A percentile compares a stretch with the other conserved stretches of the same genome.
Conservation (phyloP, 2,329 filamentous ascomycete genomes). For the Fusarium sp. region DNA sequence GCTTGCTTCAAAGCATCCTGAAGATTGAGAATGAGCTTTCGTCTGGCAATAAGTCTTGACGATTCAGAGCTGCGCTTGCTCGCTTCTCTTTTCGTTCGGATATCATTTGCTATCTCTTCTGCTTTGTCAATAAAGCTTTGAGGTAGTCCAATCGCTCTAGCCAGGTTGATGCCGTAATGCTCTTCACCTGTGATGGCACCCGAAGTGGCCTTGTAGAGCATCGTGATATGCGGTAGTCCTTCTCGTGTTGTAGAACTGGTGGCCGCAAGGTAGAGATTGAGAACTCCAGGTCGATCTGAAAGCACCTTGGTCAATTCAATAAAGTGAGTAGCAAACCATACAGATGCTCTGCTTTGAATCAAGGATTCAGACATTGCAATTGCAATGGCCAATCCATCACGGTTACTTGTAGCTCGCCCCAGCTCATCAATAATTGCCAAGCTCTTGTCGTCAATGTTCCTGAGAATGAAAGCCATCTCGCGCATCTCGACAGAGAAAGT, state of each 20-base stretch:
- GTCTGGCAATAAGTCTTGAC: constrained; percentile 68
- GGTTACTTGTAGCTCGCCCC: constrained; percentile 87
- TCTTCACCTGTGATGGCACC: constrained; percentile 73
- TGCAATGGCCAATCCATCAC: constrained; percentile 89
- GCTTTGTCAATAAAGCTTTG: constrained; percentile 74
- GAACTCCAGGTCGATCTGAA: constrained; percentile 78
- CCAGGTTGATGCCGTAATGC: constrained; percentile 87
- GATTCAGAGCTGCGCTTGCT: constrained; percentile 69
- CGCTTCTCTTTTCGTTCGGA: constrained; percentile 68
- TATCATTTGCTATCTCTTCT: constrained; percentile 69
- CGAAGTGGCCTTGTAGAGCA: constrained; percentile 85
- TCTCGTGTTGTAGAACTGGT: constrained; percentile 65
- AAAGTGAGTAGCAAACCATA: constrained; percentile 97
- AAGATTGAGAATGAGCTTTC: constrained; percentile 79
- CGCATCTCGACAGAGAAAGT: constrained; percentile 96
- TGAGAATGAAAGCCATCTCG: constrained; percentile 91
- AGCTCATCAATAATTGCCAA: constrained; percentile 92
- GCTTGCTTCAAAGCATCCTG: constrained; percentile 79
- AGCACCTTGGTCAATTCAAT: constrained; percentile 82
- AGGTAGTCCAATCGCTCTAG: constrained; percentile 79
- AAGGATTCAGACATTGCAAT: constrained; percentile 90
- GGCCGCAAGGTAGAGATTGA: constrained; percentile 84
- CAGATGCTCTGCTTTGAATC: constrained; percentile 78
- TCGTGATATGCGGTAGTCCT: constrained; percentile 73
- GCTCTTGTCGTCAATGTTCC: constrained; percentile 80